Conservation (phyloP, 768 basidiomycete species). For the Collybia sordida region DNA sequence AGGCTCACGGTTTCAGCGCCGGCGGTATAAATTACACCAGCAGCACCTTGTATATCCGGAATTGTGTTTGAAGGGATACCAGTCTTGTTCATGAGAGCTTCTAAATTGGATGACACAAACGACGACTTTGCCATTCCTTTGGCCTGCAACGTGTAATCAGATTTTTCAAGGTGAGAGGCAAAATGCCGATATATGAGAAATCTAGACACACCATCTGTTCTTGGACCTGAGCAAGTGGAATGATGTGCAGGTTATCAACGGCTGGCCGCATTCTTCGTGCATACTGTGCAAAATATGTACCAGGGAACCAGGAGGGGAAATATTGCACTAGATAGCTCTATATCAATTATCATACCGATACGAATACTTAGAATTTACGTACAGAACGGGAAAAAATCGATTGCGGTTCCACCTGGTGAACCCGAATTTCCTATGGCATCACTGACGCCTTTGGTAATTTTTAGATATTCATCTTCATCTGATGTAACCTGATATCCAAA, state of each 20-base stretch:
- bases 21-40: constrained; percentile 20
- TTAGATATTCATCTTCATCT: constrained; percentile 33
- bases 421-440: constrained; percentile 27
- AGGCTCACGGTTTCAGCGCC: constrained; percentile 35
- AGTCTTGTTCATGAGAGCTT: constrained; percentile 5
- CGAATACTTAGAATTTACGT: not conserved
- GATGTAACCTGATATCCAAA: constrained; percentile 29
- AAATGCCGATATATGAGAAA: too few species aligned
- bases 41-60: constrained; percentile 17
- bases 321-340: constrained; percentile 21
- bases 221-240: constrained; percentile 29
- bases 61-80: not conserved
- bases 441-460: not conserved
- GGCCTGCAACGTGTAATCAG: too few species aligned
- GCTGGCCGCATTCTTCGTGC: constrained; percentile 12
- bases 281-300: constrained; percentile 18
- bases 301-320: constrained; percentile 33
- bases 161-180: too few species aligned
- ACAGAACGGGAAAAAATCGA: constrained; percentile 14
- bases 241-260: constrained; percentile 22
- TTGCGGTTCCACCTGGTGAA: constrained; percentile 13
- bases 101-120: constrained; percentile 15
- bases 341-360: not conserved
- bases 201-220: constrained; percentile 32
- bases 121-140: constrained; percentile 18